These are phyloP conservation scores for Kitagawia praeruptora DNA, from an alignment of 129 eudicot species.

Conservation along the genomic window DNA sequence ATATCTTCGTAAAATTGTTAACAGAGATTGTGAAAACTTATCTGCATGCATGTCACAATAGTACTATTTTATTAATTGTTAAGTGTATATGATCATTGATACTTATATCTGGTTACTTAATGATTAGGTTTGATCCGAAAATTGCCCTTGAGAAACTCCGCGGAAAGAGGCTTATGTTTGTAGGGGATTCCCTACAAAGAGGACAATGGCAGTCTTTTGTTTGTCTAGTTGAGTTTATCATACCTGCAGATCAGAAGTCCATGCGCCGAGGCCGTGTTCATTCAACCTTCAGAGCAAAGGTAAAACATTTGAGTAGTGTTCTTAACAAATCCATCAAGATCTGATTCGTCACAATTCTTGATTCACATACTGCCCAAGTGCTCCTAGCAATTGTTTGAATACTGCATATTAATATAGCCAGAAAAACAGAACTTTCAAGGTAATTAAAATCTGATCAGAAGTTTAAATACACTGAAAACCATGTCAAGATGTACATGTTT, in stretches of 20 bases:
- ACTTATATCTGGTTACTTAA: neutral
- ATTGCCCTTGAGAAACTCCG: constrained; percentile 49
- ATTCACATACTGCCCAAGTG: neutral
- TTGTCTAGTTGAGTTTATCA: constrained; percentile 68
- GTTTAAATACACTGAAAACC: neutral
- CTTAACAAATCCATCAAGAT: neutral
- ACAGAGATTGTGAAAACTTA: neutral
- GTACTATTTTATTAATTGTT: neutral
- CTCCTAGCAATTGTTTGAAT: neutral
- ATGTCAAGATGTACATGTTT: neutral
- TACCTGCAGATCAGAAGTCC: constrained; percentile 62
- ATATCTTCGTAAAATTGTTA: neutral
- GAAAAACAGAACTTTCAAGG: neutral
- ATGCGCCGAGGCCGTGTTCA: constrained; percentile 74
- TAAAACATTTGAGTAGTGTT: neutral
- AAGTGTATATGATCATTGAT: neutral
- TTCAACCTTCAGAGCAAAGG: constrained; percentile 78
- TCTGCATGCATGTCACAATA: neutral
- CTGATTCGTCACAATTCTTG: neutral
- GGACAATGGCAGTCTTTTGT: constrained; percentile 97
- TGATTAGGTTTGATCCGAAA: constrained; percentile 59
- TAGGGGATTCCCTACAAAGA: constrained; percentile 93
- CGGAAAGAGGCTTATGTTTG: constrained; percentile 92
- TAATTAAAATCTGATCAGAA: neutral
- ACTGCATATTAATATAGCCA: neutral